Percentiles rank a stretch among this genome's conserved stretches.
phyloP scores from a whole-genome alignment of 1,139 yeast species.

The Blastobotrys elegans region DNA sequence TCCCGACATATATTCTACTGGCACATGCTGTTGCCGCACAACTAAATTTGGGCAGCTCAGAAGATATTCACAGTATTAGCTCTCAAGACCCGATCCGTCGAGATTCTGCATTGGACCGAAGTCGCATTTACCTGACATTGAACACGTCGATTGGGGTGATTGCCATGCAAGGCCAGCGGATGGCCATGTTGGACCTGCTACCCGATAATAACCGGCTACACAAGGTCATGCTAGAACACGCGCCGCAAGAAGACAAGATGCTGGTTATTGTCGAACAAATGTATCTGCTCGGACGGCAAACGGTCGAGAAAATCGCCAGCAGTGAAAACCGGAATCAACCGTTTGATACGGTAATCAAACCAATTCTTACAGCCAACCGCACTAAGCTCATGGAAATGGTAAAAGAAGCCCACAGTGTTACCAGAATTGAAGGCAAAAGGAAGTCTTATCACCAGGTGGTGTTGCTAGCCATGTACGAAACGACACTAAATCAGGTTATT shows the following conservation, averaged over 20 bases:
- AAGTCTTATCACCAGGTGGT: background rate
- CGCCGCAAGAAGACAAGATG: slow-evolving; percentile 2
- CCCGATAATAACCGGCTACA: slow-evolving; percentile 6
- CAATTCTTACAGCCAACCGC: background rate
- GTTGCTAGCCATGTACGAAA: slow-evolving; percentile 6
- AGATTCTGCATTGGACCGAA: slow-evolving; percentile 7
- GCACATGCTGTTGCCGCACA: slow-evolving; percentile 40
- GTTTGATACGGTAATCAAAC: slow-evolving; percentile 1
- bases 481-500: slow-evolving; percentile 6
- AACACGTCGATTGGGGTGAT: slow-evolving; percentile 5
- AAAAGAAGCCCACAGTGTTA: background rate
- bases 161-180: slow-evolving; percentile 7
- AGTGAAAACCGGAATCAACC: slow-evolving; percentile 2
- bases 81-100: background rate
- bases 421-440: background rate
- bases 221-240: background rate
- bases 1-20: slow-evolving; percentile 10
- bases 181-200: slow-evolving; percentile 5
- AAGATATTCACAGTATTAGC: slow-evolving; percentile 7
- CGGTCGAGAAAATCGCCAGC: background rate
- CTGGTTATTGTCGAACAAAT: slow-evolving; percentile 1
- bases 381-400: background rate
- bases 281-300: background rate
- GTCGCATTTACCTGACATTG: slow-evolving; percentile 5
- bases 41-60: slow-evolving; percentile 11